Percentiles rank a stretch among this genome's conserved stretches.
phyloP scores from a whole-genome alignment of 805 yeast species.

The Metschnikowia hibisci region DNA sequence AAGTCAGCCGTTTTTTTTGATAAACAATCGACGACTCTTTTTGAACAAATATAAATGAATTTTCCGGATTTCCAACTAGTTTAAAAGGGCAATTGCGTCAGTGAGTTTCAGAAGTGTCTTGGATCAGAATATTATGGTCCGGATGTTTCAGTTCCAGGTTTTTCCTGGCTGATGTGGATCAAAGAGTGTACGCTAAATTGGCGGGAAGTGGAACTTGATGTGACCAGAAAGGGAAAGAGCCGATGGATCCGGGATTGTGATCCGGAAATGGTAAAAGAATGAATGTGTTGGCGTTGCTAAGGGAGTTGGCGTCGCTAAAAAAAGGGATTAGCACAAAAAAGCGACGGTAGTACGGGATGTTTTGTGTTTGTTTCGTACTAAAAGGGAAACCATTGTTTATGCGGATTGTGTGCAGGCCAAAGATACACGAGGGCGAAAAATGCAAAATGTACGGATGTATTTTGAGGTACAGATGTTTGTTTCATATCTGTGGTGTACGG shows the following conservation, averaged over 20 bases:
- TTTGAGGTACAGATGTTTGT: background rate
- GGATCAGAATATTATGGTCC: background rate
- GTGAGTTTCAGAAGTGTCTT: too few relatives aligned
- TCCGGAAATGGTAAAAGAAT: too few relatives aligned
- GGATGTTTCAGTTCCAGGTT: background rate
- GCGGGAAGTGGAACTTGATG: too few relatives aligned
- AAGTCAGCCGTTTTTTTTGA: too few relatives aligned
- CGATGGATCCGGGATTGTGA: too few relatives aligned
- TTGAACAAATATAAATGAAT: too few relatives aligned
- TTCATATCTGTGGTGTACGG: background rate
- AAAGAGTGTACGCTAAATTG: too few relatives aligned
- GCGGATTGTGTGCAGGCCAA: background rate
- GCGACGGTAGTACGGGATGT: slow-evolving; percentile 1
- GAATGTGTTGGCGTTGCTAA: too few relatives aligned
- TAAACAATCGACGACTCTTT: too few relatives aligned
- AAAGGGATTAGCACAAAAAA: background rate
- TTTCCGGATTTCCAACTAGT: background rate
- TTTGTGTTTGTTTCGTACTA: slow-evolving; percentile 4
- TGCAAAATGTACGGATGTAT: background rate
- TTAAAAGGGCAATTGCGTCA: background rate
- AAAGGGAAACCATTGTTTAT: background rate
- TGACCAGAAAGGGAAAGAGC: too few relatives aligned
- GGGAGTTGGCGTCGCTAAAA: too few relatives aligned
- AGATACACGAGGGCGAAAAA: background rate
- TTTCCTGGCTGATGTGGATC: too few relatives aligned